Conservation (phyloP, 1,284 basidiomycete species). For the Heliocybe sulcata region DNA sequence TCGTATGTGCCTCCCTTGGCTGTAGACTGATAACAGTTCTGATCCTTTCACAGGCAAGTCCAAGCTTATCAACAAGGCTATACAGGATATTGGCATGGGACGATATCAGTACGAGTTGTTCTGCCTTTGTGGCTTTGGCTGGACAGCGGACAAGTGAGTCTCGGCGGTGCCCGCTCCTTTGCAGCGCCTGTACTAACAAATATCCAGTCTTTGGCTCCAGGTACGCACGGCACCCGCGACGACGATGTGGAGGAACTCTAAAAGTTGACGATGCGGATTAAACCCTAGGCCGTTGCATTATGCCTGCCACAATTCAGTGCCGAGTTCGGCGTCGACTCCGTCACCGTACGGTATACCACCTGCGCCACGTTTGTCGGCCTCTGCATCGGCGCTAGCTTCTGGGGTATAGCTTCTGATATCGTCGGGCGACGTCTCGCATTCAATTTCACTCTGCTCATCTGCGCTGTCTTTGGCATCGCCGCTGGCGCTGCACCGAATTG, state of each 20-base stretch:
- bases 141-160: slow-evolving; percentile 56
- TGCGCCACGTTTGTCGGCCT: slow-evolving; percentile 58
- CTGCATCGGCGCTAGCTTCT: slow-evolving; percentile 58
- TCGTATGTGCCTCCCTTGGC: not conserved
- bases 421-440: slow-evolving; percentile 58
- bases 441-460: slow-evolving; percentile 57
- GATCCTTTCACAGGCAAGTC: not conserved
- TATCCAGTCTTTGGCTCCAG: slow-evolving; percentile 33
- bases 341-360: slow-evolving; percentile 45
- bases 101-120: slow-evolving; percentile 63
- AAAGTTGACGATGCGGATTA: slow-evolving; percentile 29
- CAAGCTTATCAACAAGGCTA: slow-evolving; percentile 35
- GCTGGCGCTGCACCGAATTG: slow-evolving; percentile 37
- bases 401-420: slow-evolving; percentile 55
- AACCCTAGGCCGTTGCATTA: slow-evolving; percentile 6
- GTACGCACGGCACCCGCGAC: not conserved
- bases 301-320: slow-evolving; percentile 19
- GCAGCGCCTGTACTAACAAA: slow-evolving; percentile 20
- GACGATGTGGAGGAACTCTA: not conserved
- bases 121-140: slow-evolving; percentile 59
- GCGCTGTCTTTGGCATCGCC: slow-evolving; percentile 48
- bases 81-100: slow-evolving; percentile 63
- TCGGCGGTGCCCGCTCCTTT: not conserved
- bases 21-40: not conserved
- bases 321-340: slow-evolving; percentile 49